Base-by-base conservation (phyloP, 1,284 basidiomycete genomes). In the Cryptococcus hybrid region DNA sequence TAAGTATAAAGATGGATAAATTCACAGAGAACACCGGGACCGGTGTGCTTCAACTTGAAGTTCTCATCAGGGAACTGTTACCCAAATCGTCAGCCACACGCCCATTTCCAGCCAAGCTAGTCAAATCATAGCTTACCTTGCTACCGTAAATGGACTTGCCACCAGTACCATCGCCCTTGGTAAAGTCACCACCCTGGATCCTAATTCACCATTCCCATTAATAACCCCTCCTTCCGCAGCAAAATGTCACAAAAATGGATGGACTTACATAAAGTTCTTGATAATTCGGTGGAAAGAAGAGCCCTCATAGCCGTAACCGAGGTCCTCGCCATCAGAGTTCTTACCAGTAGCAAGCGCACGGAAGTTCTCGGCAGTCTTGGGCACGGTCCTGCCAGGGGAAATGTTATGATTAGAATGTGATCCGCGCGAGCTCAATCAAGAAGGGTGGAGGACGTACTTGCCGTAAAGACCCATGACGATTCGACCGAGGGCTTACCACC, bases 1-100 rank as follows among this genome's bases (percentile, higher is more conserved):
- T 43, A 36, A 36, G 44, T 12, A 13, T n/a, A 24, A 44, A 7
- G 15, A 35, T 15, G 2, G 35, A 42, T 46, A 3, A 13, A 61
- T 68, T 54, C 40, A 76, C 74, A 94, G 62, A 95, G 85, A 57
- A 84, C 82, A 68, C 92, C 92, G 56, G 89, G 85, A 46, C 84
- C 85, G 64, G 89, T 88, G 82, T 96, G 92, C 76, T 86, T 87
- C 75, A 94, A 87, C 83, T 93, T 79, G 72, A 95, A 95, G 84
- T 94, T 95, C 80, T 86, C 85, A 65, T 86, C 85, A 42, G 81
- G 69, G 73, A 86, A 86, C 64, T 80, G 46, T 0, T 6, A 37
- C 5, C 13, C n/a, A n/a, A 9, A 1, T 40, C 40, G 24, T 57
- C 55, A 59, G 53, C 45, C 34, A 36, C 9, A 40, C 42, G 30